Conservation (phyloP, 2,329 filamentous ascomycete genomes). For the Lecanosticta acicola region DNA sequence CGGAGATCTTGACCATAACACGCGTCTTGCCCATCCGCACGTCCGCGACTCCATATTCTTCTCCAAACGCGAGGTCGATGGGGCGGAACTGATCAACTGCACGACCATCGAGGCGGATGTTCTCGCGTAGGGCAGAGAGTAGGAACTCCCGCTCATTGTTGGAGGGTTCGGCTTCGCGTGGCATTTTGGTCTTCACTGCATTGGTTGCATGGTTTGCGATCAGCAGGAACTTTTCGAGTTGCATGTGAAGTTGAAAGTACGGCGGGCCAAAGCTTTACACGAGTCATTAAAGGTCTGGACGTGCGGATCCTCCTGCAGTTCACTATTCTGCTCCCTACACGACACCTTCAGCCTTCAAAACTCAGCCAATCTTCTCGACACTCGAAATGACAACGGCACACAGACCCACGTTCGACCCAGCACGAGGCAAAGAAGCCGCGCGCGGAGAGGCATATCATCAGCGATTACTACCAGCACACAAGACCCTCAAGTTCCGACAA, state of each 20-base stretch:
- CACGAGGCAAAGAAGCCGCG: constrained; percentile 88
- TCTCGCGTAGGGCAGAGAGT: constrained; percentile 71
- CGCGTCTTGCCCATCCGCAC: constrained; percentile 88
- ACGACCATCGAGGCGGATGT: constrained; percentile 78
- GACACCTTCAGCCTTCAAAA: not conserved
- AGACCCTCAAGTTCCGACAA: constrained; percentile 81
- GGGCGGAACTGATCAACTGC: constrained; percentile 72
- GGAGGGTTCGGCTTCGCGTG: constrained; percentile 85
- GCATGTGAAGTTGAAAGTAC: constrained; percentile 7
- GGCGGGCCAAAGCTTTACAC: not conserved
- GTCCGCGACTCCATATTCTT: constrained; percentile 86
- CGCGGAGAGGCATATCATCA: constrained; percentile 94
- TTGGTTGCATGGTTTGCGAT: not conserved
- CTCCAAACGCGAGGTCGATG: constrained; percentile 73
- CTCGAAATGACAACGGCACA: constrained; percentile 52
- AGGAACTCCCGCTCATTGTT: constrained; percentile 84
- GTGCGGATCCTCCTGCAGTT: not conserved
- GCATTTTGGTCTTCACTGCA: constrained; percentile 55
- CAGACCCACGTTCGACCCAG: constrained; percentile 94
- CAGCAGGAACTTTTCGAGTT: not conserved
- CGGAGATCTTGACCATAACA: constrained; percentile 76
- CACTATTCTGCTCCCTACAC: not conserved
- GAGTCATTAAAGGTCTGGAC: not conserved
- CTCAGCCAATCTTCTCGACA: not conserved
- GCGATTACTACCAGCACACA: constrained; percentile 88